Conservation (phyloP, 257 asterid species). For the Scutellaria galericulata region DNA sequence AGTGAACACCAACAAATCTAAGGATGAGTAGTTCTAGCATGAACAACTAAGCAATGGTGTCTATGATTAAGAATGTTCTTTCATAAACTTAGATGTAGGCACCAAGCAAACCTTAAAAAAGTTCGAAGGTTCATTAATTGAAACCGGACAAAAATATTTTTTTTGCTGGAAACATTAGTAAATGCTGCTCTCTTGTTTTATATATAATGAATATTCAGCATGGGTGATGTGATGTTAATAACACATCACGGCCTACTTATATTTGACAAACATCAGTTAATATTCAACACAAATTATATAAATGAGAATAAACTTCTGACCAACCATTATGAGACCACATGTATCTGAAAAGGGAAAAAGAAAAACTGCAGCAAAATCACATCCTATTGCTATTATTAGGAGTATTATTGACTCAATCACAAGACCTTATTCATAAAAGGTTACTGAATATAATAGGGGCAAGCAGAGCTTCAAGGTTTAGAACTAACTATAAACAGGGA, state of each 20-base stretch:
- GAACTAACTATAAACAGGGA: background rate
- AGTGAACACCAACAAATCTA: constrained; percentile 9
- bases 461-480: constrained; percentile 2
- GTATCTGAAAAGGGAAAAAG: constrained; percentile 3
- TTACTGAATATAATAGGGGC: background rate
- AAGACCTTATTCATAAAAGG: constrained; percentile 11
- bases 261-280: background rate
- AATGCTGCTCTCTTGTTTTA: background rate
- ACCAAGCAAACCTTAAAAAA: background rate
- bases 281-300: constrained; percentile 14
- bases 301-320: background rate
- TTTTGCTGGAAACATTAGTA: background rate
- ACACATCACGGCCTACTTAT: background rate
- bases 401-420: background rate
- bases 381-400: background rate
- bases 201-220: no score
- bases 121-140: background rate
- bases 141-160: background rate
- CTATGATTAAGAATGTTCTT: background rate
- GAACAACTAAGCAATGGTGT: background rate
- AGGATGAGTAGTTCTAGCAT: constrained; percentile 5
- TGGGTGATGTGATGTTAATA: no score
- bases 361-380: background rate
- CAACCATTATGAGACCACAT: background rate
- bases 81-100: background rate